Evolutionary conservation across 2,329 filamentous ascomycete genomes (phyloP), one percentile per base, ranked within the genome.

Genomic region (Pyrenochaeta sp.): DNA sequence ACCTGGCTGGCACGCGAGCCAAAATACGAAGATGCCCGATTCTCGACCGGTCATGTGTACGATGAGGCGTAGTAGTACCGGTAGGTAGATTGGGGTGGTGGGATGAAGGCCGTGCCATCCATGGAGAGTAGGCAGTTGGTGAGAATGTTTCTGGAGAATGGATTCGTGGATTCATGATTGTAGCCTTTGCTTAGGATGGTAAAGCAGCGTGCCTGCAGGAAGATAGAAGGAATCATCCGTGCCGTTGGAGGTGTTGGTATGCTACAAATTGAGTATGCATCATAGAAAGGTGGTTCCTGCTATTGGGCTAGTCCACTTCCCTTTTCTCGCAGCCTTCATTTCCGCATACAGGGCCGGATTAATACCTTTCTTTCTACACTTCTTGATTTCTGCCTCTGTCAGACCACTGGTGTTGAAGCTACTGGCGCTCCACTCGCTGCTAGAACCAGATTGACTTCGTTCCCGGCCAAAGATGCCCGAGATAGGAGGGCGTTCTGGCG

Each of bases 351-450:
- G 54, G 9, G 75, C 69, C 12, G 78, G 79, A 53, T 81, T 79
- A 58, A 81, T 78, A 1, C 79, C 78, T 60, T 81, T 82, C 63
- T 79, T 78, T 60, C 71, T 68, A 63, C 79, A 71, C 57, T 79
- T 79, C 51, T 75, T 74, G 37, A 80, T 64, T 40, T 81, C 75
- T 46, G 77, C 72, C 10, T 75, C 70, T 21, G 69, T 76, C 51
- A 80, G 50, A 6, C 58, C 56, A 49, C 71, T 75, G 12, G 64
- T 75, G 48, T 79, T 64, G 39, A 69, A 75, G n/a, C 71, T 68
- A 43, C 75, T 78, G 29, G 75, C 68, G 32, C 66, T 73, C 76
- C 76, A 79, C n/a, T 72, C 69, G 35, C 66, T 69, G 37, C 62
- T 71, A 10, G 64, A 64, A 10, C 54, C 51, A 12, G 66, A 68